Base-by-base conservation (phyloP, 768 basidiomycete genomes). In the Lentinula raphanica region DNA sequence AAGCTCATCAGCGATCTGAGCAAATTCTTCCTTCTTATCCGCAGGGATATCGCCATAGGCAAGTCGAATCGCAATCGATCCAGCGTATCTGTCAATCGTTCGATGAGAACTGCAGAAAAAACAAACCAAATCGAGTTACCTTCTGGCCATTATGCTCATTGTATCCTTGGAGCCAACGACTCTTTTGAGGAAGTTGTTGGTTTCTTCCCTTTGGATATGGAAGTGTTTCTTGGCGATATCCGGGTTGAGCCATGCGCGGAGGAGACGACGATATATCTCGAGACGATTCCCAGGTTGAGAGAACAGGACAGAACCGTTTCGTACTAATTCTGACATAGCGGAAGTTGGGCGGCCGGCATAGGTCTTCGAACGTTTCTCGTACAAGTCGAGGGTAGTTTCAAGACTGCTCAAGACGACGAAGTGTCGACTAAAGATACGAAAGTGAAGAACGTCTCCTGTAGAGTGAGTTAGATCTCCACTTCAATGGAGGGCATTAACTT, bases 11-110 rank as follows among this genome's bases (percentile, higher is more conserved):
- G 44, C 56, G 15, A 60, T 58, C 9, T 58, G 25, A 5, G 58
- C 59, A 23, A 60, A 50, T 15, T 58, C 23, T 36, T 60, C 59
- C 31, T 60, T 42, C 8, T 49, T 35, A 3, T 50, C 35, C 29
- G 42, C 58, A 29, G 58, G 27, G 4, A 59, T 56, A 35, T 58
- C 45, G 19, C 59, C 59, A 42, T 60, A 58, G 6, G 57, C 46
- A 27, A 60, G 29, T 5, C 42, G 42, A 25, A 60, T 40, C 13
- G 58, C 58, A 58, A 60, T 60, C 17, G 59, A 58, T 31, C 59
- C 59, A 28, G 59, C 56, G 32, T 58, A 45, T 49, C 56, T 58
- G 56, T 11, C 2, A 15, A 9, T 21, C n/a, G 32, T 19, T 38
- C 29, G 13, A 28, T 5, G 5, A 49, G 17, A 19, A 2, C 12